Evolutionary conservation across 352 stramenopile species (phyloP).

Genomic region (Phytophthora colocasiae): DNA sequence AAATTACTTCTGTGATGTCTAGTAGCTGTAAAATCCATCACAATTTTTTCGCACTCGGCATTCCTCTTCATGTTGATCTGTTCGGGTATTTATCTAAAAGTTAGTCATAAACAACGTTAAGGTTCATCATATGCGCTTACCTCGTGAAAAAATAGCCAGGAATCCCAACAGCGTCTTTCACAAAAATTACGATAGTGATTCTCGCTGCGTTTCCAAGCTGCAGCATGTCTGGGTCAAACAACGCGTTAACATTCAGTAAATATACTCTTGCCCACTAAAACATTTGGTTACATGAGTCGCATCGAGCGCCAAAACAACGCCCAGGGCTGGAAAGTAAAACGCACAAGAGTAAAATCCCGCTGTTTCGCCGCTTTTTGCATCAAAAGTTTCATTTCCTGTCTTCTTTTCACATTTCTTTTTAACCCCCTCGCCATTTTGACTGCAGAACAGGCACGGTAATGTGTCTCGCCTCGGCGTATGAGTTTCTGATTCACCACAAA

Average conservation of each 20-base stretch:
- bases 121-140: slow-evolving; percentile 18
- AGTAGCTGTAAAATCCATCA: slow-evolving; percentile 39
- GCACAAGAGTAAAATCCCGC: slow-evolving; percentile 36
- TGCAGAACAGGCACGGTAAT: slow-evolving; percentile 30
- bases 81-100: too few species aligned
- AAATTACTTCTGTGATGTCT: slow-evolving; percentile 47
- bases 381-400: slow-evolving; percentile 37
- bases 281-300: slow-evolving; percentile 45
- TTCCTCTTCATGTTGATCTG: slow-evolving; percentile 30
- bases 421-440: slow-evolving; percentile 41
- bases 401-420: slow-evolving; percentile 18
- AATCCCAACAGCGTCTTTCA: slow-evolving; percentile 13
- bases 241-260: background rate
- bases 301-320: slow-evolving; percentile 49
- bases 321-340: slow-evolving; percentile 50
- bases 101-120: too few species aligned
- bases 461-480: slow-evolving; percentile 31
- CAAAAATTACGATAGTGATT: slow-evolving; percentile 20
- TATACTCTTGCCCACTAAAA: background rate
- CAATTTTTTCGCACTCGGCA: slow-evolving; percentile 28
- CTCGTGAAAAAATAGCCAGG: slow-evolving; percentile 41
- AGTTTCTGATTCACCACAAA: slow-evolving; percentile 51
- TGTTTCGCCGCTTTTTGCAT: slow-evolving; percentile 24
- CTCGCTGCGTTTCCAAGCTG: slow-evolving; percentile 46
- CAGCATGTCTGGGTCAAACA: slow-evolving; percentile 35